Evolutionary conservation across 2,329 filamentous ascomycete genomes (phyloP).

Genomic region (Nemania sp.): DNA sequence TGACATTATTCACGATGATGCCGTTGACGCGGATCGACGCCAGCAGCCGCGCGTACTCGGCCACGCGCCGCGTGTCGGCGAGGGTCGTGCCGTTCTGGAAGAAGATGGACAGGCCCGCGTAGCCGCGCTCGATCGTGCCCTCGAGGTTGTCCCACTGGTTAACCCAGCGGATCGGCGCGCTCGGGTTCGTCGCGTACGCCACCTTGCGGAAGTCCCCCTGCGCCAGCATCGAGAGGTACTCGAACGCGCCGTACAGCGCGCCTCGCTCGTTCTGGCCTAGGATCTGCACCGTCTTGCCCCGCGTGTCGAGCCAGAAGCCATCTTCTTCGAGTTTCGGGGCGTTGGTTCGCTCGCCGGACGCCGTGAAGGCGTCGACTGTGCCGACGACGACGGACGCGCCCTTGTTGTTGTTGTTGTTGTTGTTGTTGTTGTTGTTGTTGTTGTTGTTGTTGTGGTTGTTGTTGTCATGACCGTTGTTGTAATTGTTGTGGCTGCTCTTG

Average conservation of each 20-base stretch:
- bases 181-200: constrained; percentile 56
- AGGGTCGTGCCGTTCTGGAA: constrained; percentile 61
- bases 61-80: constrained; percentile 62
- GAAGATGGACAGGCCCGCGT: constrained; percentile 70
- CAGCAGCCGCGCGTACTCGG: constrained; percentile 67
- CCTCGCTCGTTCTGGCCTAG: constrained; percentile 69
- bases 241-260: constrained; percentile 70
- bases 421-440: too few relatives aligned
- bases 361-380: constrained; percentile 50
- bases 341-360: constrained; percentile 42
- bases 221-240: constrained; percentile 66
- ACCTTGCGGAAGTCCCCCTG: constrained; percentile 50
- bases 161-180: constrained; percentile 63
- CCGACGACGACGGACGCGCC: constrained; percentile 52
- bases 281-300: constrained; percentile 55
- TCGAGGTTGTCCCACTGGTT: constrained; percentile 77
- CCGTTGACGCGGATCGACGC: constrained; percentile 70
- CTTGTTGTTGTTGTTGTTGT: too few relatives aligned
- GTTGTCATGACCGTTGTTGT: too few relatives aligned
- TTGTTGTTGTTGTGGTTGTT: too few relatives aligned
- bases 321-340: constrained; percentile 54
- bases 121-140: constrained; percentile 70
- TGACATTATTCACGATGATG: constrained; percentile 73
- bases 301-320: constrained; percentile 64
- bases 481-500: too few relatives aligned